Conservation (phyloP, 176 grass and related monocot genomes). For the Carex scoparia region DNA sequence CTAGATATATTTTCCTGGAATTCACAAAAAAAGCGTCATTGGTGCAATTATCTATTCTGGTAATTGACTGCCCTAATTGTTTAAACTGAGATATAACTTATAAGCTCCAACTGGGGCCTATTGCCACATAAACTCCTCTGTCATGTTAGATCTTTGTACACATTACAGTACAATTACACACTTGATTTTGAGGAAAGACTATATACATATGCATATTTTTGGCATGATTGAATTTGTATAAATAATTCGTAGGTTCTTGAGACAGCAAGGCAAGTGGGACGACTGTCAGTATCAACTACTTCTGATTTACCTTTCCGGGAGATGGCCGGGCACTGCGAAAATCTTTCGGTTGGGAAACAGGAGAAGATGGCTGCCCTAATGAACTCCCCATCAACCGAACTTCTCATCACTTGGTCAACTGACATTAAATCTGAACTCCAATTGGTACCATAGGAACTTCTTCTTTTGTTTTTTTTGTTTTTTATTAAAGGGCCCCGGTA, state of each 20-base stretch:
- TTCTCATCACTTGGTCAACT: slow-evolving; percentile 24
- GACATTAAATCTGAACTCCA: slow-evolving; percentile 13
- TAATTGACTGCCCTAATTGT: slow-evolving; percentile 9
- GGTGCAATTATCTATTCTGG: neutral
- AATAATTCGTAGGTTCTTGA: slow-evolving; percentile 55
- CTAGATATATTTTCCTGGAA: neutral
- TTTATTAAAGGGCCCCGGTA: no score
- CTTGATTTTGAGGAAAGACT: neutral
- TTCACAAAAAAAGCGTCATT: neutral
- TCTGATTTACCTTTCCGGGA: slow-evolving; percentile 60
- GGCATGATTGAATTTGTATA: neutral
- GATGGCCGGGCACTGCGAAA: slow-evolving; percentile 69
- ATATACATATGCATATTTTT: slow-evolving; percentile 5
- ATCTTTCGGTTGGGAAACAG: slow-evolving; percentile 57
- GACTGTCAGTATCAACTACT: slow-evolving; percentile 60
- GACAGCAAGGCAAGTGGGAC: slow-evolving; percentile 50
- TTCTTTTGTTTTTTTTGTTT: neutral
- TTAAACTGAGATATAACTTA: neutral
- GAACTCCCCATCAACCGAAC: slow-evolving; percentile 18
- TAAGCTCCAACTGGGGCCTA: neutral
- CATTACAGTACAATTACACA: neutral
- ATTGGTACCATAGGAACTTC: slow-evolving; percentile 2
- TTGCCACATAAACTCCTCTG: neutral
- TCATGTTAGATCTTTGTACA: neutral
- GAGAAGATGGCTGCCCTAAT: slow-evolving; percentile 63